These are phyloP conservation scores for Chlorociboria aeruginascens DNA, from an alignment of 495 filamentous ascomycete species.

Conservation along the genomic window DNA sequence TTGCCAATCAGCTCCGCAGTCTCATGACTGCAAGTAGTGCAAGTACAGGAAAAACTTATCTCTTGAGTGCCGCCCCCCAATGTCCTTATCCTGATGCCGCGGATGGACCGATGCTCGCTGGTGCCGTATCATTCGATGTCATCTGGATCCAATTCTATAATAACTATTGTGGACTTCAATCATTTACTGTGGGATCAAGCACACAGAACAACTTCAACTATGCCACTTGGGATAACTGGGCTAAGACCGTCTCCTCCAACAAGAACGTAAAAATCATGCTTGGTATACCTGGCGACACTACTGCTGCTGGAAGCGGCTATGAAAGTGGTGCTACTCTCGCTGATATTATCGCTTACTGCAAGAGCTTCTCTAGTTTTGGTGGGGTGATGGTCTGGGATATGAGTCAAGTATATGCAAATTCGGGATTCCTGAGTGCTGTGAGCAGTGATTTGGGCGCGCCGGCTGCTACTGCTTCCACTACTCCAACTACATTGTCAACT, in stretches of 20 bases:
- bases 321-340: conserved; percentile 30
- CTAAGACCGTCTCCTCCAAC: conserved; percentile 47
- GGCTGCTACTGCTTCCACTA: not conserved
- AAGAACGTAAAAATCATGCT: conserved; percentile 51
- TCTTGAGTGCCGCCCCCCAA: conserved; percentile 44
- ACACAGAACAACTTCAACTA: conserved; percentile 56
- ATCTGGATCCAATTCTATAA: conserved; percentile 57
- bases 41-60: conserved; percentile 31
- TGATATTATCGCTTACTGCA: conserved; percentile 36
- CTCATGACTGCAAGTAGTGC: conserved; percentile 33
- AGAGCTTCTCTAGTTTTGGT: conserved; percentile 48
- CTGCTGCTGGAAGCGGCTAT: conserved; percentile 50
- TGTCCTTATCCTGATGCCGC: conserved; percentile 43
- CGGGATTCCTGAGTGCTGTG: conserved; percentile 35
- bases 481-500: not conserved
- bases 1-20: conserved; percentile 33
- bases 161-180: conserved; percentile 45
- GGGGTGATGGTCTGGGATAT: conserved; percentile 68
- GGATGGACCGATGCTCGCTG: conserved; percentile 40
- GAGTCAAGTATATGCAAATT: conserved; percentile 46
- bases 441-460: conserved; percentile 1
- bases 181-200: conserved; percentile 31
- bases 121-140: conserved; percentile 43
- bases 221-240: conserved; percentile 60
- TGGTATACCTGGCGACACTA: conserved; percentile 50